phyloP scores from a whole-genome alignment of 164 flowering plant species.

The Buxus sempervirens region DNA sequence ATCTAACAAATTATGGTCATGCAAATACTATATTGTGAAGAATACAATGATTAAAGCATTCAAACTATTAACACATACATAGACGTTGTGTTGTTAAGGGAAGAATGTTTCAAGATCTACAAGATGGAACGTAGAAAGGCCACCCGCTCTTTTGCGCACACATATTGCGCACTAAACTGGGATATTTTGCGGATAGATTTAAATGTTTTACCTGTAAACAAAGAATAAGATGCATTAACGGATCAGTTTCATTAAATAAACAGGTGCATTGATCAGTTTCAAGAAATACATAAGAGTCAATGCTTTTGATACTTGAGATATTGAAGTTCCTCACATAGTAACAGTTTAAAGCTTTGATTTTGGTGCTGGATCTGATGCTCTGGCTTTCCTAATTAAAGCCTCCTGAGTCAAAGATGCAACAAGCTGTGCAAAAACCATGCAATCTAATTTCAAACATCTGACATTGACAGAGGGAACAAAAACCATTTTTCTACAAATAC shows the following conservation, averaged over 20 bases:
- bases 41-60: too few species aligned
- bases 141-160: too few species aligned
- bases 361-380: slow-evolving; percentile 20
- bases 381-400: slow-evolving; percentile 59
- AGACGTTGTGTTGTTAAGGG: too few species aligned
- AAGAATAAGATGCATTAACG: not conserved
- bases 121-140: too few species aligned
- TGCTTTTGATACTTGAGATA: not conserved
- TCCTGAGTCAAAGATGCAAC: slow-evolving; percentile 76
- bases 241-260: too few species aligned
- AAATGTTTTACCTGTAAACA: not conserved
- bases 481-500: not conserved
- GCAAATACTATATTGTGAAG: too few species aligned
- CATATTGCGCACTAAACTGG: too few species aligned
- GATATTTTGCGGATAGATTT: too few species aligned
- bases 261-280: not conserved
- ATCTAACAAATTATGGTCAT: too few species aligned
- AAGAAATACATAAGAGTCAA: not conserved
- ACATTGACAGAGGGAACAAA: not conserved
- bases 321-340: slow-evolving; percentile 2
- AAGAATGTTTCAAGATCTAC: too few species aligned
- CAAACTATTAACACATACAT: too few species aligned
- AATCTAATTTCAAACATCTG: not conserved
- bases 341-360: slow-evolving; percentile 43
- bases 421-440: slow-evolving; percentile 47